Percentiles rank a stretch among this genome's conserved stretches.
These are phyloP conservation scores for Thyridium curvatum DNA, from an alignment of 2,329 filamentous ascomycete genomes.

Conservation along the genomic window DNA sequence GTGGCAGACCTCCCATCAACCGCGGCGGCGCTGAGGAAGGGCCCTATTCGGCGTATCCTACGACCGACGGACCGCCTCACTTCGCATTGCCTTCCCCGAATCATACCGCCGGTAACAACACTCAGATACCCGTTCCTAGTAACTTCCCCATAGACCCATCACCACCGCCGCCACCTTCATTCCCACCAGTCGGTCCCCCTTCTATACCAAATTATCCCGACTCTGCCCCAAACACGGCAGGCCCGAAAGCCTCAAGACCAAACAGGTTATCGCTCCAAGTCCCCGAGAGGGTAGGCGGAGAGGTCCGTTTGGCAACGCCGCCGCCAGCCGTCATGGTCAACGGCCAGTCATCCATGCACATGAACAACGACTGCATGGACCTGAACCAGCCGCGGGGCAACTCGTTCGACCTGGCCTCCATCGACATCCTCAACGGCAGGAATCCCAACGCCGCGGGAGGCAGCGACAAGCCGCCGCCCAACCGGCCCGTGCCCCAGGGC, in stretches of 20 bases:
- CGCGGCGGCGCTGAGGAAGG: slow-evolving; percentile 46
- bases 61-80: slow-evolving; percentile 40
- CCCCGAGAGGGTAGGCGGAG: slow-evolving; percentile 29
- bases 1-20: slow-evolving; percentile 75
- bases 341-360: slow-evolving; percentile 13
- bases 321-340: slow-evolving; percentile 21
- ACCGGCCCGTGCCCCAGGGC: slow-evolving; percentile 12
- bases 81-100: slow-evolving; percentile 25
- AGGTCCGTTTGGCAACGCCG: slow-evolving; percentile 23
- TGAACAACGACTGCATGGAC: slow-evolving; percentile 1
- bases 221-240: slow-evolving; percentile 3
- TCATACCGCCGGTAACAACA: no score
- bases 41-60: slow-evolving; percentile 62
- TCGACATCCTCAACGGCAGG: slow-evolving; percentile 2
- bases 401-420: neutral
- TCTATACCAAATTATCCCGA: no score
- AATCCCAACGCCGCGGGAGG: slow-evolving; percentile 7
- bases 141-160: no score
- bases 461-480: slow-evolving; percentile 5
- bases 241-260: slow-evolving; percentile 19
- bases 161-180: no score
- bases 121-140: no score
- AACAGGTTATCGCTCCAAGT: slow-evolving; percentile 56
- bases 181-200: no score
- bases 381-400: neutral